Base-by-base conservation (phyloP, 2,329 filamentous ascomycete genomes). In the Cadophora luteo-olivacea region DNA sequence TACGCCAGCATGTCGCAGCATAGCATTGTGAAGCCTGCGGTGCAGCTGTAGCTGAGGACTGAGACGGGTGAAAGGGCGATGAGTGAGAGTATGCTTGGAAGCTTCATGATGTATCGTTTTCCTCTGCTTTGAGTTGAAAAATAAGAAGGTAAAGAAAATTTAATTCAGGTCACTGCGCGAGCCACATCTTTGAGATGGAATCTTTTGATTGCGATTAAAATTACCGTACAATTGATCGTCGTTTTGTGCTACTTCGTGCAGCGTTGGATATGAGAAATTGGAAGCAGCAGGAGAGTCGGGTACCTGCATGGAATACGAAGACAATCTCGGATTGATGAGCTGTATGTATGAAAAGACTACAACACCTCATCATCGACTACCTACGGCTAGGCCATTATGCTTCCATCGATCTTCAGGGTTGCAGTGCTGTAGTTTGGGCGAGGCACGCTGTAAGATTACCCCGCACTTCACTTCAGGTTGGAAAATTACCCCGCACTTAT, bases 1-100 rank as follows among this genome's bases (percentile, higher is more conserved):
- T 33, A 55, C n/a, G 52, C 52, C 1, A 55, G 8, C 25, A 32
- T 55, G 52, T 55, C 52, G 52, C 52, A 55, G 25, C 52, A 55
- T 19, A 55, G 52, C 52, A 33, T 55, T 12, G 52, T 55, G 52
- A 55, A 33, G 14, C 52, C 29, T 16, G 14, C 1, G 1, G 25
- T 55, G 25, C 52, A 55, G 25, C 52, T 55, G 52, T 55, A 55
- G 29, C 25, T 33, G 29, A 33, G 29, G 14, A 55, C 25, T 0
- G 25, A 33, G 14, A n/a, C 12, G 25, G 52, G 25, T 19, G 52
- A 55, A 3, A 55, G 52, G 14, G 52, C 29, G 52, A 33, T 25
- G 4, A 55, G 14, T 1, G 52, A 33, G 16, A 55, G 25, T 12
- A 32, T 32, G 52, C 1, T n/a, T 25, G 25, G 7, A n/a, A 55